A percentile compares a stretch with the other conserved stretches of the same genome.
phyloP scores from a whole-genome alignment of 768 basidiomycete species.

The Hemileccinum impolitum region DNA sequence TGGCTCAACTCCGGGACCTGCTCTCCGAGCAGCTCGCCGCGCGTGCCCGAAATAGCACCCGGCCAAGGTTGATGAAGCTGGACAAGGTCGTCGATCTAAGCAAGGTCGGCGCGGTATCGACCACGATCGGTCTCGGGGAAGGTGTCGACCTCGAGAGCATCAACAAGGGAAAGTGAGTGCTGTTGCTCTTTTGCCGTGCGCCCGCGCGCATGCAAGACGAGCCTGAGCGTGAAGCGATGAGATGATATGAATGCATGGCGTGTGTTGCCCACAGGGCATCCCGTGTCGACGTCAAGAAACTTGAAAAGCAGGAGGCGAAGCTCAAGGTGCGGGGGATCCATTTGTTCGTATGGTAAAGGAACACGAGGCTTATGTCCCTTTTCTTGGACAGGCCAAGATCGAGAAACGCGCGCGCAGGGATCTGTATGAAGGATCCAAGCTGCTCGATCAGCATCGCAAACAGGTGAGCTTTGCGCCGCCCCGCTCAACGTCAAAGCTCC shows the following conservation, averaged over 20 bases:
- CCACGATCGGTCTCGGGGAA: slow-evolving; percentile 73
- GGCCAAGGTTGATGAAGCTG: slow-evolving; percentile 67
- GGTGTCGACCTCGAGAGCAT: slow-evolving; percentile 89
- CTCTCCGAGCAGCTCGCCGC: slow-evolving; percentile 62
- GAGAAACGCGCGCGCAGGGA: slow-evolving; percentile 90
- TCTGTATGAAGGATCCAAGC: slow-evolving; percentile 94
- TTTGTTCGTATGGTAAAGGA: not conserved
- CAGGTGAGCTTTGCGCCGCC: slow-evolving; percentile 47
- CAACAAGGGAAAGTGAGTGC: slow-evolving; percentile 86
- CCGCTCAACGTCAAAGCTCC: not conserved
- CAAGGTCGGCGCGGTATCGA: slow-evolving; percentile 71
- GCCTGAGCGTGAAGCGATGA: not conserved
- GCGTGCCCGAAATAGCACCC: slow-evolving; percentile 55
- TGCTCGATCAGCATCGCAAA: slow-evolving; percentile 88
- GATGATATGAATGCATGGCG: slow-evolving; percentile 3
- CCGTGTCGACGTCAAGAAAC: slow-evolving; percentile 90
- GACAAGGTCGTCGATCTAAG: slow-evolving; percentile 90
- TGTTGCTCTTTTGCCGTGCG: not conserved
- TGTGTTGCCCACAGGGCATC: slow-evolving; percentile 57
- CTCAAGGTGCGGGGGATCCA: slow-evolving; percentile 53
- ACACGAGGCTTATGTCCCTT: not conserved
- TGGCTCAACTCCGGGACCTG: slow-evolving; percentile 58
- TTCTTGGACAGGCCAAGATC: slow-evolving; percentile 73
- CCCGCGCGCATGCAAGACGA: slow-evolving; percentile 1
- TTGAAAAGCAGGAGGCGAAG: slow-evolving; percentile 97